Conservation (phyloP, 331 rosid species). For the Pyracantha coccinea region DNA sequence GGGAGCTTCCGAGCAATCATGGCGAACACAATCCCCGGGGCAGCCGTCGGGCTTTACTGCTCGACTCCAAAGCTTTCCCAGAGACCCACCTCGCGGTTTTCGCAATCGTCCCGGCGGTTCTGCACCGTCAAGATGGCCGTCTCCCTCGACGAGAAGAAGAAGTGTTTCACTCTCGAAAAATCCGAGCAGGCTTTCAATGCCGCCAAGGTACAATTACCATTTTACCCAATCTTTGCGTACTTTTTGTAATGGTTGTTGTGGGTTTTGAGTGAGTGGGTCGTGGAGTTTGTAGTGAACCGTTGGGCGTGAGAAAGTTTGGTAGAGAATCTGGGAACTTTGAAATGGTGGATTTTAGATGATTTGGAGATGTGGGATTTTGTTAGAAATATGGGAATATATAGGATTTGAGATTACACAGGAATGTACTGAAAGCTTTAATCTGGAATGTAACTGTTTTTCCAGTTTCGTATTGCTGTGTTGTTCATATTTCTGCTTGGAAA, state of each 20-base stretch:
- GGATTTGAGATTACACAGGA: not conserved
- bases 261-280: not conserved
- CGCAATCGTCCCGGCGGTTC: slow-evolving; percentile 20
- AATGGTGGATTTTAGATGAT: not conserved
- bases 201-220: slow-evolving; percentile 49
- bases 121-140: slow-evolving; percentile 52
- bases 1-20: slow-evolving; percentile 11
- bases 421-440: not conserved
- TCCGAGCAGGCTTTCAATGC: slow-evolving; percentile 85
- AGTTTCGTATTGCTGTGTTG: too few species aligned
- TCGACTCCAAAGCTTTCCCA: slow-evolving; percentile 20
- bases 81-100: slow-evolving; percentile 13
- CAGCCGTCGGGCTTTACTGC: slow-evolving; percentile 32
- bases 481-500: not conserved
- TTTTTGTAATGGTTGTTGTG: not conserved
- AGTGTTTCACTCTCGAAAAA: slow-evolving; percentile 53
- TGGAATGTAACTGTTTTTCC: too few species aligned
- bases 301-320: not conserved
- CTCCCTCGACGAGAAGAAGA: slow-evolving; percentile 56
- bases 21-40: slow-evolving; percentile 39
- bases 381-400: not conserved
- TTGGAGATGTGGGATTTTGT: not conserved
- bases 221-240: not conserved
- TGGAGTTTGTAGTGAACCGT: not conserved
- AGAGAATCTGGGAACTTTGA: not conserved